A percentile compares a stretch with the other conserved stretches of the same genome.
These are phyloP conservation scores for Naganishia kalamii DNA, from an alignment of 768 basidiomycete species.

Conservation along the genomic window DNA sequence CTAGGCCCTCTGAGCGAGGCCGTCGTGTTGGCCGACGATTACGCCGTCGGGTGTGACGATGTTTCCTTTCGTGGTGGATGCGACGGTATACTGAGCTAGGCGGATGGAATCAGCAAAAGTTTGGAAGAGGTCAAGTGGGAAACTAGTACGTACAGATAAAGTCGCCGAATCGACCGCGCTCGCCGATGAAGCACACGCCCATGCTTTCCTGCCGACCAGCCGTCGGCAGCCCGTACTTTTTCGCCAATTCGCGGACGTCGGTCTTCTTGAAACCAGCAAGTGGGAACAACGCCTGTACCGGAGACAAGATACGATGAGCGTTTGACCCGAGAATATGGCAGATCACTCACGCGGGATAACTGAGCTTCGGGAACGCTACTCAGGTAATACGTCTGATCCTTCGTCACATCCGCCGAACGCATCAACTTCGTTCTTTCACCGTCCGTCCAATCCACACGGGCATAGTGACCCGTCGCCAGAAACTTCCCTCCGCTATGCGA, in stretches of 20 bases:
- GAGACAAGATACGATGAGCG: slow-evolving; percentile 1
- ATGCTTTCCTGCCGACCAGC: slow-evolving; percentile 77
- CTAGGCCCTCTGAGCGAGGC: slow-evolving; percentile 72
- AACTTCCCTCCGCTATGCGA: neutral
- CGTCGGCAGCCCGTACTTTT: slow-evolving; percentile 59
- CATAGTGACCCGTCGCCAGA: slow-evolving; percentile 68
- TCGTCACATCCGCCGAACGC: slow-evolving; percentile 55
- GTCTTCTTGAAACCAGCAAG: slow-evolving; percentile 61
- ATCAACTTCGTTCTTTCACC: slow-evolving; percentile 47
- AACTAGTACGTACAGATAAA: slow-evolving; percentile 59
- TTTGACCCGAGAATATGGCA: neutral
- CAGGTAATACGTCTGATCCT: slow-evolving; percentile 91
- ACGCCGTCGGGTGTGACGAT: slow-evolving; percentile 61
- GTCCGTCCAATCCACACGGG: slow-evolving; percentile 57
- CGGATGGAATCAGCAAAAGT: neutral
- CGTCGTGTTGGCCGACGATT: slow-evolving; percentile 59
- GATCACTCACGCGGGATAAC: slow-evolving; percentile 52
- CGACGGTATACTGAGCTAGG: slow-evolving; percentile 68
- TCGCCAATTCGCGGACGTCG: slow-evolving; percentile 67
- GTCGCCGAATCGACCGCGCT: slow-evolving; percentile 62
- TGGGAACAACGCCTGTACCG: slow-evolving; percentile 66
- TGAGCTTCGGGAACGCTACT: slow-evolving; percentile 65
- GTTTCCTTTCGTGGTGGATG: slow-evolving; percentile 56
- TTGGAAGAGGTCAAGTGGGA: neutral
- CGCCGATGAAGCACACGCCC: slow-evolving; percentile 90